Evolutionary conservation across 2,329 filamentous ascomycete genomes (phyloP).

Genomic region (Fusarium sp.): DNA sequence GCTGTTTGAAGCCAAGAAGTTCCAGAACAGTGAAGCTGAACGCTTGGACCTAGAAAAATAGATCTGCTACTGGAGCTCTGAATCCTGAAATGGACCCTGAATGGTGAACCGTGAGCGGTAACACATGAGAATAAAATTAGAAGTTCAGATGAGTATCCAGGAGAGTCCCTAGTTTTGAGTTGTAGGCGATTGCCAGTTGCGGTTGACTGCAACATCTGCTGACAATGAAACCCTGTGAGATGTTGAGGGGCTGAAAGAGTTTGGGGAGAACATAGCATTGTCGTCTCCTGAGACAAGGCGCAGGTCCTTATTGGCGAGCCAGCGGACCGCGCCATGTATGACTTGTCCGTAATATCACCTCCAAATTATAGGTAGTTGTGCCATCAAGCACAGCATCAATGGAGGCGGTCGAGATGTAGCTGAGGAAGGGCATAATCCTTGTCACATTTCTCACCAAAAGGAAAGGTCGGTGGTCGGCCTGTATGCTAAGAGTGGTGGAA

Average conservation of each 20-base stretch:
- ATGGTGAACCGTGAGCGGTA: conserved; percentile 8
- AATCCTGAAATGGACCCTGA: conserved; percentile 19
- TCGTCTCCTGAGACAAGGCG: conserved; percentile 24
- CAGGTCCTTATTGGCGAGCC: conserved; percentile 25
- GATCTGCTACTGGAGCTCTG: conserved; percentile 1
- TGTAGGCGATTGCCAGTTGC: neutral
- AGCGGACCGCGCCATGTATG: conserved; percentile 17
- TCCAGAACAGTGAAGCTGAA: conserved; percentile 30
- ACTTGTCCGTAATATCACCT: conserved; percentile 28
- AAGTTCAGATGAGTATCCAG: conserved; percentile 20
- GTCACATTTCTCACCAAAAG: conserved; percentile 14
- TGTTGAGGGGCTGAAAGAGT: conserved; percentile 3
- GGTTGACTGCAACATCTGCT: conserved; percentile 4
- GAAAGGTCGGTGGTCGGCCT: conserved; percentile 4
- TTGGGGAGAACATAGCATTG: conserved; percentile 22
- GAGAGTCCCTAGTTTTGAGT: conserved; percentile 2
- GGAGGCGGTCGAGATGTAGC: conserved; percentile 38
- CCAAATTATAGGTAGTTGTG: conserved; percentile 18
- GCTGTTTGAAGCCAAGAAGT: conserved; percentile 15
- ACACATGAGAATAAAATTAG: conserved; percentile 21
- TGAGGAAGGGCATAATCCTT: conserved; percentile 22
- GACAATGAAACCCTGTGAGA: neutral
- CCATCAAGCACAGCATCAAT: conserved; percentile 27
- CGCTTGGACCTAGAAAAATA: conserved; percentile 18
- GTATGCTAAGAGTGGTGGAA: conserved; percentile 14